Base-by-base conservation (phyloP, 2,329 filamentous ascomycete genomes). In the Arthrobotrys sphaeroides region DNA sequence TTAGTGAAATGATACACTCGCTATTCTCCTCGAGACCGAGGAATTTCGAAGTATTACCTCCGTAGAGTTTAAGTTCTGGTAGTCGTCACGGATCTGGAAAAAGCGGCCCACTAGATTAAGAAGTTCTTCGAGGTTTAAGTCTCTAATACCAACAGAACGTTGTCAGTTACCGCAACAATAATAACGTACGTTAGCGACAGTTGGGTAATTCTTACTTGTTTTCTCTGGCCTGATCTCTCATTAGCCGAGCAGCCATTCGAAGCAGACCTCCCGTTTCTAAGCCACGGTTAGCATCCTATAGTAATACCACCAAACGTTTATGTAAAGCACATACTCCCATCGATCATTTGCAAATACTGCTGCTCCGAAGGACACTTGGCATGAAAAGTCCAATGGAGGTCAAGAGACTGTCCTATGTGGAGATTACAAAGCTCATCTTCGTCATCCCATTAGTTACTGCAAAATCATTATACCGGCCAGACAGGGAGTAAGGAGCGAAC, bases 301-400 rank as follows among this genome's bases (percentile, higher is more conserved):
- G 20, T 62, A 45, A 24, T 61, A 9, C 55, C 55, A 28, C 45
- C 55, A 28, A 61, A 16, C 36, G 45, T 61, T 28, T 53, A 5
- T 31, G 16, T 53, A 26, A 2, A 12, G 12, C 51, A 57, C 67
- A 7, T 72, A 72, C 67, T 72, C n/a, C 67, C 67, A 26, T 72
- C 67, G 26, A 72, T 42, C 67, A 72, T 72, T 31, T 49, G 67
- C 1, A 72, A 57, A 22, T 72, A 72, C 9, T 72, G 59, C 10
- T 2, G 2, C 9, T 57, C 42, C 1, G 67, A 57, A 26, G 67
- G 67, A 16, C 59, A 72, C n/a, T 22, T 7, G 0, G 20, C 5
- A 36, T 72, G 57, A 28, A 72, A 72, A 12, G 67, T 72, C 67
- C 67, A 65, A 40, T 64, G 57, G 3, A 72, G 38, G 10, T 72